phyloP scores from a whole-genome alignment of 2,329 filamentous ascomycete species.

The Coleophoma crateriformis region DNA sequence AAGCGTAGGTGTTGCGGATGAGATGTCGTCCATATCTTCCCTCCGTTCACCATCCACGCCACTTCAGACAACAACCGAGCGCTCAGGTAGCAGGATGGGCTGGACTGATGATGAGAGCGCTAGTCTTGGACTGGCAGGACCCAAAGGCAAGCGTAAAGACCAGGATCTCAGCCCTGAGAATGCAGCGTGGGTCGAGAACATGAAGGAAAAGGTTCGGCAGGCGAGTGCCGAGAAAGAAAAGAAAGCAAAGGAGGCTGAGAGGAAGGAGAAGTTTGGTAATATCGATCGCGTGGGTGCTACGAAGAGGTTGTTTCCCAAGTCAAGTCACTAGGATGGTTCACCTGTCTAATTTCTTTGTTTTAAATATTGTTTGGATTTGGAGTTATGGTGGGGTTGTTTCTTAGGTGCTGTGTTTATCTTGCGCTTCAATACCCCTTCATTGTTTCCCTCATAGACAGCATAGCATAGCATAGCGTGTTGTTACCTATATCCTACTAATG shows the following conservation, averaged over 20 bases:
- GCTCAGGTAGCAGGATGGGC: constrained; percentile 37
- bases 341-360: too few relatives aligned
- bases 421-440: too few relatives aligned
- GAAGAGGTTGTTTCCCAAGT: constrained; percentile 54
- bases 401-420: too few relatives aligned
- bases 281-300: constrained; percentile 68
- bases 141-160: constrained; percentile 48
- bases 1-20: constrained; percentile 12
- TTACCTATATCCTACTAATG: too few relatives aligned
- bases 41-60: constrained; percentile 17
- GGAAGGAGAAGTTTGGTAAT: constrained; percentile 50
- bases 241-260: constrained; percentile 18
- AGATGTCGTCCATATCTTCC: not conserved
- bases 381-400: too few relatives aligned
- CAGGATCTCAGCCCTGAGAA: constrained; percentile 67
- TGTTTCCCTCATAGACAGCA: too few relatives aligned
- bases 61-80: constrained; percentile 8
- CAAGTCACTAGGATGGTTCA: too few relatives aligned
- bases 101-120: constrained; percentile 53
- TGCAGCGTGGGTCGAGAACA: constrained; percentile 74
- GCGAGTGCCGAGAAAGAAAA: constrained; percentile 55
- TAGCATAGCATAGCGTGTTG: too few relatives aligned
- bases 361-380: too few relatives aligned
- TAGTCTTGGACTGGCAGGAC: constrained; percentile 65
- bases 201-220: constrained; percentile 72